Percentiles rank a stretch among this genome's conserved stretches.
Evolutionary conservation across 257 asterid species (phyloP).

Genomic region (Hygrophila difformis): DNA sequence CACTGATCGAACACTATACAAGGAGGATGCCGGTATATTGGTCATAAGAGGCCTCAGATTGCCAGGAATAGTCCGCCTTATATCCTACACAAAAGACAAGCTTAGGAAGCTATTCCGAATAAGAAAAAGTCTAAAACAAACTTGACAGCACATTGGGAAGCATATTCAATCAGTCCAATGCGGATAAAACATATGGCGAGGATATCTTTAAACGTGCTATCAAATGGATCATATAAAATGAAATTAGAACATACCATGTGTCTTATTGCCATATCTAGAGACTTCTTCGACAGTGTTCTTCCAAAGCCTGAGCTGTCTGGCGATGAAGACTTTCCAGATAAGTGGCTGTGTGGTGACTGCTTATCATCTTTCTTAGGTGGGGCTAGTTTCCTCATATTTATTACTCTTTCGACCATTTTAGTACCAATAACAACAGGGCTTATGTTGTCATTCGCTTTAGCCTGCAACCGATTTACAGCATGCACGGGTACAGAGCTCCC

Average conservation of each 20-base stretch:
- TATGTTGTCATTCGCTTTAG: conserved; percentile 87
- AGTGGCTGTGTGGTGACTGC: conserved; percentile 78
- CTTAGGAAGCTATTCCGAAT: too few relatives aligned
- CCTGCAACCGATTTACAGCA: conserved; percentile 55
- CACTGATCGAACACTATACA: conserved; percentile 95
- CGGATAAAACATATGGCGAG: not conserved
- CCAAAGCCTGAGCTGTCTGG: conserved; percentile 99
- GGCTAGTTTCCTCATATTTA: conserved; percentile 87
- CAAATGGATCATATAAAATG: conserved; percentile 4
- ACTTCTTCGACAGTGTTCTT: conserved; percentile 90
- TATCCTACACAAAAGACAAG: conserved; percentile 44
- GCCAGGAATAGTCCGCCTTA: conserved; percentile 77
- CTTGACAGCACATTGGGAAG: not conserved
- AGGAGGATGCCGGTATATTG: conserved; percentile 82
- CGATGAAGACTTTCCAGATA: conserved; percentile 82
- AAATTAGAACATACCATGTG: conserved; percentile 68
- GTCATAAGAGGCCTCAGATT: conserved; percentile 78
- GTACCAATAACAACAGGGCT: conserved; percentile 83
- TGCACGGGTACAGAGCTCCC: conserved; percentile 91
- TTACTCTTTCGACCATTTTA: conserved; percentile 94
- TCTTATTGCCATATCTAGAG: conserved; percentile 96
- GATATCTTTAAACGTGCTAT: not conserved
- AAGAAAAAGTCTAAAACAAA: not conserved
- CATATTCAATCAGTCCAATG: too few relatives aligned
- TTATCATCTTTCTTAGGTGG: conserved; percentile 88